A percentile compares a stretch with the other conserved stretches of the same genome.
phyloP scores from a whole-genome alignment of 1,139 yeast species.

The Magnusiomyces tetraspermus region DNA sequence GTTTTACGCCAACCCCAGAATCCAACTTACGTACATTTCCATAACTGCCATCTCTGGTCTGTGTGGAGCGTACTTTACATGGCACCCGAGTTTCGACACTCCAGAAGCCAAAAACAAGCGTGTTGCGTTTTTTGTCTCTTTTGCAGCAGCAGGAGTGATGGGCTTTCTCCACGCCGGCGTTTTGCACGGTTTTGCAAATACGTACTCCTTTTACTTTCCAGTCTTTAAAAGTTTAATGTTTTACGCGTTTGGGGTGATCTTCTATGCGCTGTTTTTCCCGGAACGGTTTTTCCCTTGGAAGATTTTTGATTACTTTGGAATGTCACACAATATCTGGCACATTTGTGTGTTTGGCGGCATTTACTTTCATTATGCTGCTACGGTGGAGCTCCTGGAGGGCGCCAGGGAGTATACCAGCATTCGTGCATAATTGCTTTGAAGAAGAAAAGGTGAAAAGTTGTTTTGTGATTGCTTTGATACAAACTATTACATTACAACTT shows the following conservation, averaged over 20 bases:
- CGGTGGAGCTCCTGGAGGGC: constrained; percentile 54
- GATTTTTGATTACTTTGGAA: constrained; percentile 58
- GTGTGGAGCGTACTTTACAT: constrained; percentile 68
- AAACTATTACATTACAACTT: no score
- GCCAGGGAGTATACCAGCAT: constrained; percentile 29
- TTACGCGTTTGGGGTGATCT: constrained; percentile 74
- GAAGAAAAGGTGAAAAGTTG: neutral
- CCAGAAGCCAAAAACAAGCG: constrained; percentile 77
- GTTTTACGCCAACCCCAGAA: constrained; percentile 50
- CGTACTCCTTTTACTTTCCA: constrained; percentile 52
- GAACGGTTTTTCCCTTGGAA: constrained; percentile 59
- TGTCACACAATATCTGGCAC: constrained; percentile 97
- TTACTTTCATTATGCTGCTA: constrained; percentile 72
- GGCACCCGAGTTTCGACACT: constrained; percentile 83
- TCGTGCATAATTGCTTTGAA: neutral
- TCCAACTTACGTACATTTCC: constrained; percentile 43
- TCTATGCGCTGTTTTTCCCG: constrained; percentile 82
- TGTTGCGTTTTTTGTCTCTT: constrained; percentile 71
- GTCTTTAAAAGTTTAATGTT: constrained; percentile 56
- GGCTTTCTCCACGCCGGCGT: constrained; percentile 52
- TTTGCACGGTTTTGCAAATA: constrained; percentile 46
- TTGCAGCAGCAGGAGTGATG: constrained; percentile 65
- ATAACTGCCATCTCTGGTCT: constrained; percentile 60
- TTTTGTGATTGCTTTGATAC: neutral
- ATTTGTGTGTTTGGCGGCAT: constrained; percentile 80